These are phyloP conservation scores for Epichloe brachyelytri DNA, from an alignment of 2,329 filamentous ascomycete genomes.

Conservation along the genomic window DNA sequence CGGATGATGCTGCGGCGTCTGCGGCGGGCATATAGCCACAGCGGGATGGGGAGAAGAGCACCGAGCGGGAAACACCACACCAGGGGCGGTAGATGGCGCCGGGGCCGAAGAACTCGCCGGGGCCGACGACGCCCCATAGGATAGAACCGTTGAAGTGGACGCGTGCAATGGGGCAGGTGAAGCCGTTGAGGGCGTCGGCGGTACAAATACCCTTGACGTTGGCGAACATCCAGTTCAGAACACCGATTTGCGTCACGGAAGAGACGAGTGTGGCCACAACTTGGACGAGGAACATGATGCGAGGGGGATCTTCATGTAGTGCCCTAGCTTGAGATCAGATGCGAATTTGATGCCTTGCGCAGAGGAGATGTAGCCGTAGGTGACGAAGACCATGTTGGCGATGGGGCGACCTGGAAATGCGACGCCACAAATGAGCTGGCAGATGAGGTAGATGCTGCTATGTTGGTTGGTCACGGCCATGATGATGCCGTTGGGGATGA, in stretches of 20 bases:
- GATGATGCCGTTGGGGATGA: constrained; percentile 83
- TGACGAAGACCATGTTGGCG: constrained; percentile 88
- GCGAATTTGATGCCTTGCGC: constrained; percentile 85
- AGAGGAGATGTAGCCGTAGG: constrained; percentile 80
- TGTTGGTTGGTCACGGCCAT: constrained; percentile 90
- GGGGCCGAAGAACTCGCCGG: constrained; percentile 67
- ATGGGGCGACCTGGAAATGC: constrained; percentile 76
- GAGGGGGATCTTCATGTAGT: constrained; percentile 82
- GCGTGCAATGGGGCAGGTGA: constrained; percentile 74
- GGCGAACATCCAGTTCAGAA: constrained; percentile 82
- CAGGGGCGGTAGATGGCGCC: constrained; percentile 60
- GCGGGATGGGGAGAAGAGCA: constrained; percentile 56
- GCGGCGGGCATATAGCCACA: constrained; percentile 58
- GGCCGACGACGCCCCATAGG: constrained; percentile 80
- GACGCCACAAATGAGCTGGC: constrained; percentile 70
- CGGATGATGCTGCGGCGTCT: constrained; percentile 50
- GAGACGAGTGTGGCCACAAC: constrained; percentile 64
- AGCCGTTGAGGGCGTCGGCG: constrained; percentile 66
- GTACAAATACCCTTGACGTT: constrained; percentile 71
- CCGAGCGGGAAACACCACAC: constrained; percentile 76
- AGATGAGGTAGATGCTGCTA: constrained; percentile 75
- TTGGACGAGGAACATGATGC: constrained; percentile 67
- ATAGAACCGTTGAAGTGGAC: constrained; percentile 88
- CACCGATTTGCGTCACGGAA: constrained; percentile 67
- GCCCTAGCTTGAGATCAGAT: constrained; percentile 73